A percentile compares a stretch with the other conserved stretches of the same genome.
Evolutionary conservation across 306 rosid species (phyloP).

Genomic region (Cicer cuneatum): DNA sequence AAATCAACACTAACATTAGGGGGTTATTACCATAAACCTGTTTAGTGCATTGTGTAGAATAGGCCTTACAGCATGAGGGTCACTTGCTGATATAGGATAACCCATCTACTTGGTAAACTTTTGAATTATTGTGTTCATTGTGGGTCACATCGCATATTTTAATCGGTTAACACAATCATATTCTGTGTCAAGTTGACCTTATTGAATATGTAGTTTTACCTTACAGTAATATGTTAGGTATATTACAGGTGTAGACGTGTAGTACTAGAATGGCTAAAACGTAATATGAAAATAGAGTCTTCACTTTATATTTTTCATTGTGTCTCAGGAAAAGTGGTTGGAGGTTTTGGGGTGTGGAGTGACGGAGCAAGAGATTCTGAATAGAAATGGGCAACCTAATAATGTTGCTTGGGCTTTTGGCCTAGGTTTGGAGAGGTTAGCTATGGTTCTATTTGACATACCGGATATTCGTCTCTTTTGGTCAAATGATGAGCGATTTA

Average conservation of each 20-base stretch:
- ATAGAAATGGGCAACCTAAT: constrained; percentile 69
- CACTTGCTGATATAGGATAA: not conserved
- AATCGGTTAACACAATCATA: constrained; percentile 8
- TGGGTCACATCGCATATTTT: constrained; percentile 5
- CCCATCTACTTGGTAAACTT: constrained; percentile 16
- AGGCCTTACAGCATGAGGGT: constrained; percentile 7
- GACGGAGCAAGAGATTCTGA: constrained; percentile 93
- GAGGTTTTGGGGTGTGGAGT: constrained; percentile 99
- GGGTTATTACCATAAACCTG: constrained; percentile 9
- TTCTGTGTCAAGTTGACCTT: not conserved
- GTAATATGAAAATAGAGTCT: not conserved
- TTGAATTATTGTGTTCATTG: constrained; percentile 18
- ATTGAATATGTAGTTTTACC: not conserved
- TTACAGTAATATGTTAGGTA: not conserved
- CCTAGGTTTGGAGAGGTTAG: constrained; percentile 93
- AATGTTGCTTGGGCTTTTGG: constrained; percentile 99
- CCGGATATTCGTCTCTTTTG: constrained; percentile 97
- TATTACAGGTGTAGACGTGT: not conserved
- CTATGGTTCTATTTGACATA: constrained; percentile 97
- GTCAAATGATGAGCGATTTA: constrained; percentile 90
- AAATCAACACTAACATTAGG: not conserved
- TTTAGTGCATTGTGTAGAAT: constrained; percentile 4
- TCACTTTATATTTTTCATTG: constrained; percentile 13
- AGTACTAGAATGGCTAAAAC: not conserved
- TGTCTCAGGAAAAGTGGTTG: constrained; percentile 82